Evolutionary conservation across 257 asterid genomes (phyloP), one percentile per base, ranked within the genome.

Genomic region (Catharanthus roseus): DNA sequence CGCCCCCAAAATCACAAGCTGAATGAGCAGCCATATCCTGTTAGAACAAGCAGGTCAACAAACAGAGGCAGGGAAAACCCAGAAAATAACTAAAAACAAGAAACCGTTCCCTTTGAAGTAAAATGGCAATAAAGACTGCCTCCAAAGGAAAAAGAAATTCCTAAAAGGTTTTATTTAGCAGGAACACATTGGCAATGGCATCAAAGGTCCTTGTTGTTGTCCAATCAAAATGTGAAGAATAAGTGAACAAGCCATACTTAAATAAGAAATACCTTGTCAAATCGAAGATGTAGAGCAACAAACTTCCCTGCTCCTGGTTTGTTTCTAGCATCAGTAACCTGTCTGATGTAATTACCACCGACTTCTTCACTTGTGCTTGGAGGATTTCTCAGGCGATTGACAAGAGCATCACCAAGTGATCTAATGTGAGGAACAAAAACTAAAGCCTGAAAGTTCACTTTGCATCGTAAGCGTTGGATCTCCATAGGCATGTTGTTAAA

Each of bases 1-100:
- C 99, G 23, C 99, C 99, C 68, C 99, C 99, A 79, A 95, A 95
- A 82, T 95, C 99, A 26, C 99, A 95, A 23, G 99, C 98, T 26
- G 99, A 91, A 85, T 91, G 99, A 49, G 99, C 99, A 72, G 99
- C 99, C 99, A 95, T 95, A 69, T 95, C 99, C 99, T 95, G 85
- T 47, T 19, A 67, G 83, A 74, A 49, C 71, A 63, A 65, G 69
- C 31, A 58, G 45, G 15, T 33, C 24, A 58, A 58, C 15, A 19
- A 58, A n/a, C 15, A 53, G 57, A 58, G 15, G 4, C 23, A 31
- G 5, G 21, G 23, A 61, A 6, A 33, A 18, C 42, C 15, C 28
- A 19, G 11, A 19, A 41, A 34, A 8, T 38, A n/a, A n/a, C 4
- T 31, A 16, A 31, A 6, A 23, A 16, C 18, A 60, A 31, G 39